phyloP scores from a whole-genome alignment of 495 filamentous ascomycete species.

The Aspergillus diversus region DNA sequence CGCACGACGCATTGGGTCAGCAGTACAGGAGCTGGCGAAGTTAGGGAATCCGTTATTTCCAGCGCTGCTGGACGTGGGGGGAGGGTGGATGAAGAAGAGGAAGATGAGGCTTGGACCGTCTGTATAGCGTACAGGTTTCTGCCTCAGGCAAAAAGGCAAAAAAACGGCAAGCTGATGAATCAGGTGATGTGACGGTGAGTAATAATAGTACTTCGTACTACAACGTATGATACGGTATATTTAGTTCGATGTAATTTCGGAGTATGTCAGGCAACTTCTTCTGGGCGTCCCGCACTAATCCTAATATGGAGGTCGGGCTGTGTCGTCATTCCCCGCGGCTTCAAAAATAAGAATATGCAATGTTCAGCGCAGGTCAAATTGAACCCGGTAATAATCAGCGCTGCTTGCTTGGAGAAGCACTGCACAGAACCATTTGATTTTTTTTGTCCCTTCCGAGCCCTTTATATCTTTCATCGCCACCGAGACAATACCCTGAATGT shows the following conservation, averaged over 20 bases:
- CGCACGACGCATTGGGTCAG: conserved; percentile 64
- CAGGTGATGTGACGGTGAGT: no score
- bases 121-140: neutral
- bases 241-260: no score
- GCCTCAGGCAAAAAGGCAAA: neutral
- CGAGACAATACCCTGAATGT: conserved; percentile 56
- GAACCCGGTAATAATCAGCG: neutral
- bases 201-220: neutral
- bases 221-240: conserved; percentile 10
- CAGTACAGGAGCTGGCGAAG: neutral
- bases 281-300: conserved; percentile 29
- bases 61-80: conserved; percentile 21
- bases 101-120: neutral
- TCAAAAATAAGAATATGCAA: conserved; percentile 8
- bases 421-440: neutral
- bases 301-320: conserved; percentile 22
- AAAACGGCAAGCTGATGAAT: neutral
- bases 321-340: conserved; percentile 50
- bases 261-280: no score
- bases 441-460: neutral
- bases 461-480: neutral
- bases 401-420: neutral
- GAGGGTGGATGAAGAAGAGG: neutral
- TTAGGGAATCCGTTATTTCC: conserved; percentile 11
- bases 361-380: neutral